Evolutionary conservation across 495 filamentous ascomycete genomes (phyloP).

Genomic region (Talaromyces adpressus): DNA sequence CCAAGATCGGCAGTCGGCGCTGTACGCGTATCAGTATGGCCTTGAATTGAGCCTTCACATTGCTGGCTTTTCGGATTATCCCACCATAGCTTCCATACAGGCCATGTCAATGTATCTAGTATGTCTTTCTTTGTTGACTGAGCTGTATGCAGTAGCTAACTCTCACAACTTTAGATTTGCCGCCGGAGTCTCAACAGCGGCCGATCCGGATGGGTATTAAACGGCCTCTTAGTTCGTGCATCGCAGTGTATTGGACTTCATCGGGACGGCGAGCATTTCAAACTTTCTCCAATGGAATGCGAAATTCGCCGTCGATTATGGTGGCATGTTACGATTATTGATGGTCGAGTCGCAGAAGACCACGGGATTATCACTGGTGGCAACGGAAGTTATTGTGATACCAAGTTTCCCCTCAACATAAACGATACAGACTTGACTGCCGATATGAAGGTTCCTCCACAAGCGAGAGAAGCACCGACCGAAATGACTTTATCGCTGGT

Average conservation of each 20-base stretch:
- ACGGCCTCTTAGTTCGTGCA: constrained; percentile 39
- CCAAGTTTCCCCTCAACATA: constrained; percentile 21
- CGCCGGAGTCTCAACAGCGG: constrained; percentile 34
- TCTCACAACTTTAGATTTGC: constrained; percentile 24
- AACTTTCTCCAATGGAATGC: constrained; percentile 52
- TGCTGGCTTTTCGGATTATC: constrained; percentile 25
- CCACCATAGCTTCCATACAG: constrained; percentile 27
- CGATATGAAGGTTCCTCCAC: neutral
- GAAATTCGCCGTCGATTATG: constrained; percentile 70
- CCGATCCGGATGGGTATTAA: constrained; percentile 37
- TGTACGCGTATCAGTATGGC: constrained; percentile 26
- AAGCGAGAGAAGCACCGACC: constrained; percentile 15
- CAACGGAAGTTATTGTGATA: constrained; percentile 11
- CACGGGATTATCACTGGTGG: constrained; percentile 20
- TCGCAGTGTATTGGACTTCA: constrained; percentile 45
- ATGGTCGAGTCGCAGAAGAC: constrained; percentile 29
- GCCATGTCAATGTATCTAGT: constrained; percentile 30
- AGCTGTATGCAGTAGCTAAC: neutral
- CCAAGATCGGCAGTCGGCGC: constrained; percentile 17
- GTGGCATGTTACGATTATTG: constrained; percentile 46
- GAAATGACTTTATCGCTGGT: constrained; percentile 28
- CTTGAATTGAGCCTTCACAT: constrained; percentile 23
- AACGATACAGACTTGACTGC: constrained; percentile 20
- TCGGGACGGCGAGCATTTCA: constrained; percentile 33
- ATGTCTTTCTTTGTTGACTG: constrained; percentile 4